phyloP scores from a whole-genome alignment of 495 filamentous ascomycete genomes.

The Penicillium verhagenii region DNA sequence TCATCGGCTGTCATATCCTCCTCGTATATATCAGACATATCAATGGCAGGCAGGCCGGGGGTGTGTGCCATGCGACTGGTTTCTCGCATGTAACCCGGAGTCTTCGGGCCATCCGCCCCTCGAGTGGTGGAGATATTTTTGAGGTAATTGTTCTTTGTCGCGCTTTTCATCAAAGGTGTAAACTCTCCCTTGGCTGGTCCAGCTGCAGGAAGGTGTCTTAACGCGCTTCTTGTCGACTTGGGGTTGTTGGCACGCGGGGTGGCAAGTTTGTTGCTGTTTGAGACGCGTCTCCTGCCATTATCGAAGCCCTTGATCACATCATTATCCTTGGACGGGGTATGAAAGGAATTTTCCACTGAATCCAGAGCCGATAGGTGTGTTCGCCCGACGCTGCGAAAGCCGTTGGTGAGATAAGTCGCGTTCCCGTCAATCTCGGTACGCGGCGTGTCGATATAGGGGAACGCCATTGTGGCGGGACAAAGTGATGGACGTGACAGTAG shows the following conservation, averaged over 20 bases:
- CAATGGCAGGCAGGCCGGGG: constrained; percentile 59
- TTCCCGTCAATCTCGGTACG: constrained; percentile 73
- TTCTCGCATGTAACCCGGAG: constrained; percentile 65
- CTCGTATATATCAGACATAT: constrained; percentile 65
- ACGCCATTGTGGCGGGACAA: constrained; percentile 36
- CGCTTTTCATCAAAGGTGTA: constrained; percentile 89
- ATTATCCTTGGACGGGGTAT: constrained; percentile 76
- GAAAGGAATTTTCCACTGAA: constrained; percentile 80
- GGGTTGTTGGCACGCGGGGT: constrained; percentile 65
- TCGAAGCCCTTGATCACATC: constrained; percentile 68
- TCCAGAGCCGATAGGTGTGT: constrained; percentile 65
- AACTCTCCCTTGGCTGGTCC: constrained; percentile 73
- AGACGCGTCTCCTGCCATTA: constrained; percentile 53
- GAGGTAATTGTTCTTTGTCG: constrained; percentile 73
- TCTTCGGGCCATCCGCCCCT: constrained; percentile 58
- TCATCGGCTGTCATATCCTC: constrained; percentile 58
- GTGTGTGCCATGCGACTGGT: constrained; percentile 61
- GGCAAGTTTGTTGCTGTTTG: constrained; percentile 53
- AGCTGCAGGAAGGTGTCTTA: constrained; percentile 62
- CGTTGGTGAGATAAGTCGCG: constrained; percentile 71
- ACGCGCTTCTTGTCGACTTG: constrained; percentile 46
- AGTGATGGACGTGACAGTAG: constrained; percentile 6
- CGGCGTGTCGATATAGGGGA: constrained; percentile 71
- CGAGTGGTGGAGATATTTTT: constrained; percentile 50
- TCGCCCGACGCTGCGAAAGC: constrained; percentile 45